Evolutionary conservation across 192 early-diverging fungal species (phyloP).

Genomic region (Backusella tarrabulga): DNA sequence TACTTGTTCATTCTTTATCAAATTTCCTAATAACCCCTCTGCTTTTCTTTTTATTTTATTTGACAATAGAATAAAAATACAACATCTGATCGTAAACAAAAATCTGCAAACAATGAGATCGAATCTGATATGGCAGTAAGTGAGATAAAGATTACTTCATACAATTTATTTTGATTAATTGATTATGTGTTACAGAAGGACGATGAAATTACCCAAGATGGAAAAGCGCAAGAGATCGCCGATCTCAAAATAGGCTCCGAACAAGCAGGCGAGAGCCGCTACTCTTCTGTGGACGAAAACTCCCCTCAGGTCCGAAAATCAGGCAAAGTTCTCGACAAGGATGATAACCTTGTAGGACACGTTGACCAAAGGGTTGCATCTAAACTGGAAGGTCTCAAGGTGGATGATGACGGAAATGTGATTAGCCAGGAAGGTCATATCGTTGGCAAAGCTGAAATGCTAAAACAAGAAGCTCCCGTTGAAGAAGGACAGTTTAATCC

Average conservation of each 20-base stretch:
- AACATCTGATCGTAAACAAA: not conserved
- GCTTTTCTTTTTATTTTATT: not conserved
- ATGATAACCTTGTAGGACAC: conserved; percentile 18
- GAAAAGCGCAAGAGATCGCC: not conserved
- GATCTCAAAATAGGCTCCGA: not conserved
- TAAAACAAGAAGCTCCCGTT: not conserved
- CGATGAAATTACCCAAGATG: not conserved
- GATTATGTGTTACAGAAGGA: not conserved
- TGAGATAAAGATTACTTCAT: not conserved
- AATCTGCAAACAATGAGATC: not conserved
- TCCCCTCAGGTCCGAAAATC: conserved; percentile 1
- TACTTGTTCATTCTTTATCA: not conserved
- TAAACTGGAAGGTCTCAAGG: conserved; percentile 10
- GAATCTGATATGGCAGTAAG: not conserved
- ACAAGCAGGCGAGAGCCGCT: not conserved
- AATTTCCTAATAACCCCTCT: not conserved
- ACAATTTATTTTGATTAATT: not conserved
- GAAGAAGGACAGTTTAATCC: not conserved
- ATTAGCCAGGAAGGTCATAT: not conserved
- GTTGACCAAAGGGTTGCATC: not conserved
- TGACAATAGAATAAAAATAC: not conserved
- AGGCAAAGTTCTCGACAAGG: conserved; percentile 13
- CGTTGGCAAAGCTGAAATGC: not conserved
- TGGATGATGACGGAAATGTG: conserved; percentile 22
- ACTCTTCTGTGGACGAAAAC: not conserved